Evolutionary conservation across 208 protist species (phyloP).

Genomic region (Trypanosoma cruzi): DNA sequence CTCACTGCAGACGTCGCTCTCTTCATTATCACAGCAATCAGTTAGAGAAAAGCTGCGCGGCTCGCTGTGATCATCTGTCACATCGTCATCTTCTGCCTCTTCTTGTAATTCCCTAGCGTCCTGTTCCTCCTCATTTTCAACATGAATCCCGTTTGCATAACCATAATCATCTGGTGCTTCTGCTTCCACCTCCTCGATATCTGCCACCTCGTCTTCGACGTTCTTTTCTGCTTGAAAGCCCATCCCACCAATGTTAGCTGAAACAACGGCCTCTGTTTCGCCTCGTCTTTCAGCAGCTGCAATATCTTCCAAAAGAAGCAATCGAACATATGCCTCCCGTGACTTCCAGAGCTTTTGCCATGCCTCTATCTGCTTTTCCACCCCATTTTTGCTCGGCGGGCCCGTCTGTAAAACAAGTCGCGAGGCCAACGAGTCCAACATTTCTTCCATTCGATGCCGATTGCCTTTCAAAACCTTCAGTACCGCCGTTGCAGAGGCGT

Average conservation of each 20-base stretch:
- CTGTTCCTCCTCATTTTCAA: constrained; percentile 4
- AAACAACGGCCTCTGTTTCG: neutral
- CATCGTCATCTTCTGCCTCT: constrained; percentile 12
- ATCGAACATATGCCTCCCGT: constrained; percentile 51
- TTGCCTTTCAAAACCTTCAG: constrained; percentile 56
- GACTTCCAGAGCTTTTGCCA: constrained; percentile 40
- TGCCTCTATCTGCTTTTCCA: constrained; percentile 9
- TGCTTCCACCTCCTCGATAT: neutral
- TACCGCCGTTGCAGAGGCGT: constrained; percentile 66
- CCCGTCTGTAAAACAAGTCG: neutral
- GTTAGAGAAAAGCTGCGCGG: neutral
- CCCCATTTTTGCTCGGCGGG: constrained; percentile 11
- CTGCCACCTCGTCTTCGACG: neutral
- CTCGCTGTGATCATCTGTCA: constrained; percentile 2
- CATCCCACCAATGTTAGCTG: neutral
- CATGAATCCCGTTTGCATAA: neutral
- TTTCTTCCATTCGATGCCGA: constrained; percentile 17
- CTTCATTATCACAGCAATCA: constrained; percentile 1
- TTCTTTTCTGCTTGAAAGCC: neutral
- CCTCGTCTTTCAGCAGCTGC: constrained; percentile 22
- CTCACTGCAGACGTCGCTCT: neutral
- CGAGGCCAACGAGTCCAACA: constrained; percentile 23
- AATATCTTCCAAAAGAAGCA: constrained; percentile 43
- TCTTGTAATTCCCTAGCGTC: constrained; percentile 4
- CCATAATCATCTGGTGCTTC: constrained; percentile 22